Conservation (phyloP, 257 asterid genomes). For the Solanum pinnatisectum region DNA sequence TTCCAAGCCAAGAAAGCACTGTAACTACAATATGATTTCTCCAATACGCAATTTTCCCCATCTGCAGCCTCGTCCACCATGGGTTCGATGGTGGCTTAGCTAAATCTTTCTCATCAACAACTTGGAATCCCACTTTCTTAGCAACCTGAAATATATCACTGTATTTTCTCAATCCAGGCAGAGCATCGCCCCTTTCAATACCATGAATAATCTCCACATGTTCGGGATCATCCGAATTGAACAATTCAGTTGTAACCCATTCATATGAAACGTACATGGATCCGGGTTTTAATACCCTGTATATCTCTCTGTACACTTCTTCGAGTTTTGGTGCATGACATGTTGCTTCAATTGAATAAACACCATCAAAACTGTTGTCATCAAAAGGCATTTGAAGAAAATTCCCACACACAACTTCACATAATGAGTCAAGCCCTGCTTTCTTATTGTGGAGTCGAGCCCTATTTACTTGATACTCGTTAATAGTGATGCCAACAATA, state of each 20-base stretch:
- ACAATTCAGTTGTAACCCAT: slow-evolving; percentile 40
- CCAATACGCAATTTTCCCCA: slow-evolving; percentile 75
- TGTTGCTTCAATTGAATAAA: slow-evolving; percentile 67
- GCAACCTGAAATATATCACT: slow-evolving; percentile 47
- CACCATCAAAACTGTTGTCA: slow-evolving; percentile 53
- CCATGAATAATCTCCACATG: slow-evolving; percentile 74
- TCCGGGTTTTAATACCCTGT: slow-evolving; percentile 60
- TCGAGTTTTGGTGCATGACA: slow-evolving; percentile 36
- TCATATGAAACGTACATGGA: slow-evolving; percentile 21
- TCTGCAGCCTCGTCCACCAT: slow-evolving; percentile 77
- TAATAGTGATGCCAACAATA: slow-evolving; percentile 27
- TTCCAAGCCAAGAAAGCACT: slow-evolving; percentile 55
- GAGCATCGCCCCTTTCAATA: slow-evolving; percentile 65
- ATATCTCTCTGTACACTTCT: slow-evolving; percentile 53
- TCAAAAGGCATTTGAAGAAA: slow-evolving; percentile 69
- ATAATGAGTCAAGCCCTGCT: slow-evolving; percentile 45
- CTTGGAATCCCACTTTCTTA: slow-evolving; percentile 51
- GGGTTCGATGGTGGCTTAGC: slow-evolving; percentile 62
- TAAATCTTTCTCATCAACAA: slow-evolving; percentile 51
- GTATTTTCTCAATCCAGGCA: slow-evolving; percentile 55
- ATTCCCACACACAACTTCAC: slow-evolving; percentile 72
- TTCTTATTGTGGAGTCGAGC: slow-evolving; percentile 58
- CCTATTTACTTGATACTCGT: slow-evolving; percentile 52
- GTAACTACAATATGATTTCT: slow-evolving; percentile 61
- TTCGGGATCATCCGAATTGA: slow-evolving; percentile 36